Evolutionary conservation across 371 early-diverging fungal species (phyloP).

Genomic region (Lichtheimia hyalospora): DNA sequence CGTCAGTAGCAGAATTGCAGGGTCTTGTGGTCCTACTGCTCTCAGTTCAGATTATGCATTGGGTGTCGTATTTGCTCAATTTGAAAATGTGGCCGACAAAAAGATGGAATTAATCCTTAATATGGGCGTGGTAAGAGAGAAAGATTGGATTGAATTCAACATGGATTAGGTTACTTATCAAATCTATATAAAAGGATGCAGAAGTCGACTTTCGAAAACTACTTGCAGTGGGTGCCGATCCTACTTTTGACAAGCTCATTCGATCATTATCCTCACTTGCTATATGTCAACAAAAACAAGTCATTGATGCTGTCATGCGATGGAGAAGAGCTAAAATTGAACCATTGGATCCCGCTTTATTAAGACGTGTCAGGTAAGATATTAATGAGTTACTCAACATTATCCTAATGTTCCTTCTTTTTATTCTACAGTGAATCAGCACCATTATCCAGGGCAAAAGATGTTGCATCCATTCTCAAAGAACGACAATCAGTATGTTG

Average conservation of each 20-base stretch:
- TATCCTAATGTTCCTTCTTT: not conserved
- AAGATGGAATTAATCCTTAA: slow-evolving; percentile 45
- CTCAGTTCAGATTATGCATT: slow-evolving; percentile 51
- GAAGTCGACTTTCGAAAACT: slow-evolving; percentile 67
- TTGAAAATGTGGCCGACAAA: slow-evolving; percentile 39
- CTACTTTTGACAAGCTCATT: slow-evolving; percentile 78
- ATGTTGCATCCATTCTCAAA: slow-evolving; percentile 42
- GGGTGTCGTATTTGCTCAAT: slow-evolving; percentile 44
- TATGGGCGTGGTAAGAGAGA: slow-evolving; percentile 34
- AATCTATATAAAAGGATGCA: slow-evolving; percentile 47
- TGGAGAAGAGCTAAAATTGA: slow-evolving; percentile 87
- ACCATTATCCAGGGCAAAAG: slow-evolving; percentile 39
- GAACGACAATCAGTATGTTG: slow-evolving; percentile 52
- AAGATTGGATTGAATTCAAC: not conserved
- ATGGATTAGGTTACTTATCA: not conserved
- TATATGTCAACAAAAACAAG: slow-evolving; percentile 79
- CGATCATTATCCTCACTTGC: slow-evolving; percentile 82
- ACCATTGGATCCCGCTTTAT: slow-evolving; percentile 45
- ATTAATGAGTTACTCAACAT: no score
- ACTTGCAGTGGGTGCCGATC: slow-evolving; percentile 74
- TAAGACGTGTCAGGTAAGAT: slow-evolving; percentile 43
- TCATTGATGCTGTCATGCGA: slow-evolving; percentile 88
- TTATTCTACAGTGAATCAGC: slow-evolving; percentile 34
- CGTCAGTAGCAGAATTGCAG: no score
- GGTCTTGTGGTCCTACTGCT: not conserved